Base-by-base conservation (phyloP, 805 yeast genomes). In the Lachancea fermentati region DNA sequence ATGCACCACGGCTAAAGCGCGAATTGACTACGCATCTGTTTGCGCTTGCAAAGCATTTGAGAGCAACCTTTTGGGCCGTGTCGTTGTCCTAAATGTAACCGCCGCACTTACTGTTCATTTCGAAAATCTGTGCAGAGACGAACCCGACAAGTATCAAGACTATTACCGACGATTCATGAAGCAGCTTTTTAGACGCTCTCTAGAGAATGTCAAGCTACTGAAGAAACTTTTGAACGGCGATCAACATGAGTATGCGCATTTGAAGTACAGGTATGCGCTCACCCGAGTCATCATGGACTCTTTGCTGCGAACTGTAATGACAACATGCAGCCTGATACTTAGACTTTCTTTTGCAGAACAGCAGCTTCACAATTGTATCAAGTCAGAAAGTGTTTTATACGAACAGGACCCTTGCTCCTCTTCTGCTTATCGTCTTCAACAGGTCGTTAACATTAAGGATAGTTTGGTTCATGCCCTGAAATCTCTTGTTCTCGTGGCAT, bases 151-250 rank as follows among this genome's bases (percentile, higher is more conserved):
- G 12, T 37, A 34, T 19, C 17, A 15, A 13, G 30, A 16, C 8
- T 16, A 28, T 5, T 37, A 30, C 16, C 31, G 14, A 6, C 19
- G 24, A 7, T 30, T 34, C 16, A 32, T 30, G 12, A 29, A 24
- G 19, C 31, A 17, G 19, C 24, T 34, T 19, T 32, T 34, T 31
- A 29, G 30, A 5, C 18, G 31, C 14, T 42, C 39, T 22, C 24
- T 37, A 13, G 37, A 42, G 19, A 8, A 34, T 9, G 16, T 24
- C 9, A 42, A 37, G 16, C 22, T 42, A 13, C 19, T 42, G 14
- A 9, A 16, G 14, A 36, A 37, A n/a, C 13, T 30, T 2, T 13
- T 34, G 14, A 18, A 4, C 4, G 16, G 18, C 11, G 35, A 37
- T 13, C 30, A 18, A 8, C 26, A 42, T 3, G 14, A 22, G 17